These are phyloP conservation scores for Eucommia ulmoides DNA, from an alignment of 257 asterid genomes.

Conservation along the genomic window DNA sequence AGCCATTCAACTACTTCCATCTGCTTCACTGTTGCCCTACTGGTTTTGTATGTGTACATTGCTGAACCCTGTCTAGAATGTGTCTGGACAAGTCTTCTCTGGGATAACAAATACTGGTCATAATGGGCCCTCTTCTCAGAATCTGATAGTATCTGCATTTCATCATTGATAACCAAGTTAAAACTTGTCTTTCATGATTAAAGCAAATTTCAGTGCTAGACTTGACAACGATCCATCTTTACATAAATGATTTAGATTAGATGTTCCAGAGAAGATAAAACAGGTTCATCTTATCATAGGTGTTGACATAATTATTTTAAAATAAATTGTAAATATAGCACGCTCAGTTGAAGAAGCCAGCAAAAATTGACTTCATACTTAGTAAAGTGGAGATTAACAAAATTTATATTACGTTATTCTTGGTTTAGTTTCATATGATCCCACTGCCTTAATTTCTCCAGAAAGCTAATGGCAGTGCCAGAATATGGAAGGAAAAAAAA, in stretches of 20 bases:
- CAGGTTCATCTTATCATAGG: background rate
- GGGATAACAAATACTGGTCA: conserved; percentile 51
- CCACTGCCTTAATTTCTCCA: too few species aligned
- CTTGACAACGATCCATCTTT: background rate
- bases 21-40: conserved; percentile 24
- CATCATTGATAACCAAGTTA: conserved; percentile 11
- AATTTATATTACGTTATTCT: too few species aligned
- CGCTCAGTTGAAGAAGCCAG: too few species aligned
- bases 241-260: background rate
- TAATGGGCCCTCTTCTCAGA: conserved; percentile 72
- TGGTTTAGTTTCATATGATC: too few species aligned
- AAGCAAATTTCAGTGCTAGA: conserved; percentile 2
- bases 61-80: conserved; percentile 28
- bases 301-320: too few species aligned
- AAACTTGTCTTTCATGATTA: background rate
- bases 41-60: conserved; percentile 35
- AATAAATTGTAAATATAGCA: too few species aligned
- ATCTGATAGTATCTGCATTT: conserved; percentile 78
- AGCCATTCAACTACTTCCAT: conserved; percentile 97
- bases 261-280: conserved; percentile 3
- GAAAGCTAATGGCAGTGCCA: too few species aligned
- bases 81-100: conserved; percentile 23
- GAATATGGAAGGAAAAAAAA: too few species aligned
- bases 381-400: too few species aligned
- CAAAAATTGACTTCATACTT: too few species aligned